These are phyloP conservation scores for Litchi chinensis DNA, from an alignment of 345 rosid species.

Conservation along the genomic window DNA sequence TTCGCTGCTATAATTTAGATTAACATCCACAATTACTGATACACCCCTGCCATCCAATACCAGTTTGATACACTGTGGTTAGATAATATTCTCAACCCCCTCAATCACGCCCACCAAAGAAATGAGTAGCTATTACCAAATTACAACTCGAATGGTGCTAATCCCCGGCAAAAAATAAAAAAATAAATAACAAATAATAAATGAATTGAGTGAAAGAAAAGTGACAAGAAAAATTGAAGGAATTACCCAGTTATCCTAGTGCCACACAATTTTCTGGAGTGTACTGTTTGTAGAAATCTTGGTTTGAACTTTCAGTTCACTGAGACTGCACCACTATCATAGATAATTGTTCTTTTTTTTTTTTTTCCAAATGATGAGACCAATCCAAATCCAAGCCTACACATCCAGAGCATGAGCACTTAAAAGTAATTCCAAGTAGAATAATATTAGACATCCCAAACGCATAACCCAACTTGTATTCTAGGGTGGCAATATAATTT, in stretches of 20 bases:
- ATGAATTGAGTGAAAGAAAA: neutral
- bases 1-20: neutral
- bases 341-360: too few species aligned
- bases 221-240: neutral
- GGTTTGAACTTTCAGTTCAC: neutral
- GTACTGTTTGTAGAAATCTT: neutral
- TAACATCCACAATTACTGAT: neutral
- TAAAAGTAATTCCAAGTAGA: neutral
- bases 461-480: neutral
- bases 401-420: neutral
- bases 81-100: neutral
- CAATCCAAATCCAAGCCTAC: neutral
- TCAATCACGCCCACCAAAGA: neutral
- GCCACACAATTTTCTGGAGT: neutral
- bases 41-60: neutral
- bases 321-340: neutral
- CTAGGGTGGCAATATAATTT: neutral
- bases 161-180: neutral
- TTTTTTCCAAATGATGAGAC: neutral
- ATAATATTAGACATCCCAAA: neutral
- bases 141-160: neutral
- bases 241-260: neutral
- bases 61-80: neutral
- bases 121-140: neutral
- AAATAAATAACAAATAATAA: too few species aligned